Conservation (phyloP, 2,329 filamentous ascomycete species). For the Talaromyces sp. region DNA sequence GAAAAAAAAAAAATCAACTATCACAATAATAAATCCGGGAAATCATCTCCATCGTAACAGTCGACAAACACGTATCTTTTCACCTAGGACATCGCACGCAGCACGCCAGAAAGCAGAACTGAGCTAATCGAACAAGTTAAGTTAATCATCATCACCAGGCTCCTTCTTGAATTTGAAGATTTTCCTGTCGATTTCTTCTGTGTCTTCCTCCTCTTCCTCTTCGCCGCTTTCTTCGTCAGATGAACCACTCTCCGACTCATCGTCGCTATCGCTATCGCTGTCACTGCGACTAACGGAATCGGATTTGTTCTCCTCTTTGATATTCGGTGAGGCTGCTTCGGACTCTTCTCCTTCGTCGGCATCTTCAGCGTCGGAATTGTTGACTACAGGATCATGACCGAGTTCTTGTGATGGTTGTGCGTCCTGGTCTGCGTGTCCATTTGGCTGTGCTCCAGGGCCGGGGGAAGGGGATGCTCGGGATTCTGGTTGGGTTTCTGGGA, state of each 20-base stretch:
- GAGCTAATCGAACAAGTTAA: background rate
- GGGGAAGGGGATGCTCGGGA: background rate
- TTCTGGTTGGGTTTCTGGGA: background rate
- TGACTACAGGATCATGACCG: background rate
- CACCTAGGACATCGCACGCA: no score
- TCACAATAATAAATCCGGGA: background rate
- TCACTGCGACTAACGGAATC: slow-evolving; percentile 15
- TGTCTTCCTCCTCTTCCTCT: background rate
- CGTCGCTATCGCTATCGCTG: background rate
- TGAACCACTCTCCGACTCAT: background rate
- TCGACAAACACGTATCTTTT: no score
- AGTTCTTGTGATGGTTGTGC: background rate
- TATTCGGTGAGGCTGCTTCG: background rate
- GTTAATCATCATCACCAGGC: slow-evolving; percentile 1
- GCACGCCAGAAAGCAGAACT: no score
- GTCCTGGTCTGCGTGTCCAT: background rate
- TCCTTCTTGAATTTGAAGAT: slow-evolving; percentile 5
- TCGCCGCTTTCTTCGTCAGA: background rate
- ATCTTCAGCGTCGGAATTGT: background rate
- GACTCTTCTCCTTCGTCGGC: background rate
- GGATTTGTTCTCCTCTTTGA: background rate
- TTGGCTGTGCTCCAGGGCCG: background rate
- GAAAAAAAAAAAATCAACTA: no score
- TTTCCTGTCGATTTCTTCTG: background rate
- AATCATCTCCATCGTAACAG: no score